phyloP scores from a whole-genome alignment of 345 rosid genomes.

The Raphanus raphanistrum region DNA sequence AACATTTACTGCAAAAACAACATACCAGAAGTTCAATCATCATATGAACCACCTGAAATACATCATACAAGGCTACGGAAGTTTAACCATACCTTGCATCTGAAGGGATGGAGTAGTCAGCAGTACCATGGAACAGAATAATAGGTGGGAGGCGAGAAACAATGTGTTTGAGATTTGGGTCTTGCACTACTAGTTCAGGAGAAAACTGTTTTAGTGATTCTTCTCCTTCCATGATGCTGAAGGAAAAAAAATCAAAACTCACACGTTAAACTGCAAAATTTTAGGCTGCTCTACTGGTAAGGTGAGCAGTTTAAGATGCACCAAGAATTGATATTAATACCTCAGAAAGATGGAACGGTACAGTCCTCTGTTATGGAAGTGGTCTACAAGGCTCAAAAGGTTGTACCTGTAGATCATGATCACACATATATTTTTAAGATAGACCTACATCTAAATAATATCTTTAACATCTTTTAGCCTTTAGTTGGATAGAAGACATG shows the following conservation, averaged over 20 bases:
- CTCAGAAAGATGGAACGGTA: slow-evolving; percentile 78
- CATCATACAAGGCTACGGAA: slow-evolving; percentile 1
- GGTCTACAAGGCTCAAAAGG: slow-evolving; percentile 75
- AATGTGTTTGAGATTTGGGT: slow-evolving; percentile 53
- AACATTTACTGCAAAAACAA: slow-evolving; percentile 57
- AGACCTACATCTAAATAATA: background rate
- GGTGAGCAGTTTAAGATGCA: slow-evolving; percentile 7
- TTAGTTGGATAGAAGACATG: slow-evolving; percentile 5
- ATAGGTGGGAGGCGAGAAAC: slow-evolving; percentile 75
- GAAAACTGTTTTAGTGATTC: slow-evolving; percentile 72
- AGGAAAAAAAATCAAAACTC: slow-evolving; percentile 13
- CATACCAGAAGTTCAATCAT: slow-evolving; percentile 1
- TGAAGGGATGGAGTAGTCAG: slow-evolving; percentile 88
- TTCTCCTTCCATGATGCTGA: slow-evolving; percentile 97
- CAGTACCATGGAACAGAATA: slow-evolving; percentile 87
- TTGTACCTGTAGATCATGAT: slow-evolving; percentile 67
- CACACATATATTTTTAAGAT: background rate
- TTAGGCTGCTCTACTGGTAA: slow-evolving; percentile 1
- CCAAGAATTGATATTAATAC: slow-evolving; percentile 34
- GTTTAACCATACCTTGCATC: slow-evolving; percentile 69
- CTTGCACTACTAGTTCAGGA: slow-evolving; percentile 78
- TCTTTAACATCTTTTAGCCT: background rate
- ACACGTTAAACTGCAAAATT: background rate
- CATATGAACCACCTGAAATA: slow-evolving; percentile 11
- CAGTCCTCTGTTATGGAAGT: slow-evolving; percentile 83